Evolutionary conservation across 768 basidiomycete genomes (phyloP).

Genomic region (Hypholoma fasciculare): DNA sequence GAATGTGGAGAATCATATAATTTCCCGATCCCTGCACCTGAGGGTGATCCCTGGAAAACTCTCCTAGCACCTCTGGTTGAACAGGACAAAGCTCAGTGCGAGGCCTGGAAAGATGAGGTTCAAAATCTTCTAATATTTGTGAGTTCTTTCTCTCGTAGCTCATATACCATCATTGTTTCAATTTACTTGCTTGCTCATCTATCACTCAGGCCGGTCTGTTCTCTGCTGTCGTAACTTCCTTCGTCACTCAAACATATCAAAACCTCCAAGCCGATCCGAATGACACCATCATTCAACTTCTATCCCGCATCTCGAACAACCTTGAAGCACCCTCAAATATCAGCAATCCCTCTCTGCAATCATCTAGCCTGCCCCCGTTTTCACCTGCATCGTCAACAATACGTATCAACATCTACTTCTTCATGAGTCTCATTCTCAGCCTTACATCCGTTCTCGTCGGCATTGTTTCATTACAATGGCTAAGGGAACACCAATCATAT

Average conservation of each 20-base stretch:
- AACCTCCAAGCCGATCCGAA: constrained; percentile 15
- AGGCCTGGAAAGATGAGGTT: constrained; percentile 26
- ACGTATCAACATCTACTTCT: constrained; percentile 19
- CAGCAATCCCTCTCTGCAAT: not conserved
- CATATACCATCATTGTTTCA: not conserved
- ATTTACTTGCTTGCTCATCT: not conserved
- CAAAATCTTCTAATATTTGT: constrained; percentile 28
- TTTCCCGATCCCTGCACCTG: constrained; percentile 14
- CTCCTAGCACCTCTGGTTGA: constrained; percentile 12
- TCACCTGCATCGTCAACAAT: constrained; percentile 11
- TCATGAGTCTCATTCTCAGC: constrained; percentile 17
- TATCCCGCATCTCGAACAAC: constrained; percentile 9
- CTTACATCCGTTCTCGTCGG: constrained; percentile 16
- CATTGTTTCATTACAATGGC: constrained; percentile 18
- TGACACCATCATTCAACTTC: constrained; percentile 8
- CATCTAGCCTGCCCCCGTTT: not conserved
- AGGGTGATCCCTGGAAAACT: constrained; percentile 16
- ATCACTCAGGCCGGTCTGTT: constrained; percentile 22
- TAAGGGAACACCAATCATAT: constrained; percentile 13
- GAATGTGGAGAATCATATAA: constrained; percentile 9
- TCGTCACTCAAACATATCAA: constrained; percentile 19
- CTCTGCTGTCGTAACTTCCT: constrained; percentile 22
- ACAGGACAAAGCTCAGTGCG: constrained; percentile 14
- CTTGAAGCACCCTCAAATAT: not conserved
- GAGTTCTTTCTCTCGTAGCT: constrained; percentile 5